Evolutionary conservation across 352 stramenopile genomes (phyloP), one percentile per base, ranked within the genome.

Genomic region (Pythium folliculosum): DNA sequence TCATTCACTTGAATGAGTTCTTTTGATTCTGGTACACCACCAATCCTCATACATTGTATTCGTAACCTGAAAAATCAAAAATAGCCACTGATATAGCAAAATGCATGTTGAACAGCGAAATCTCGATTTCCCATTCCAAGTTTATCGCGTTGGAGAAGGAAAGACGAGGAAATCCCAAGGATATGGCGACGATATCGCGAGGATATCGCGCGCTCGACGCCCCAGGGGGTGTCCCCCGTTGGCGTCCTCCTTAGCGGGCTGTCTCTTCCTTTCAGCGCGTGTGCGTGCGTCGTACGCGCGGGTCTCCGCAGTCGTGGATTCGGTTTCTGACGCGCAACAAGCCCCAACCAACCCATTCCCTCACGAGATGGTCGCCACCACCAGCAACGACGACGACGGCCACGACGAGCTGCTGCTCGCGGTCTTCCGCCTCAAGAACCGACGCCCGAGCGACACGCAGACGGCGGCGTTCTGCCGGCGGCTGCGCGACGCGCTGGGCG

Each of bases 371-470:
- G 13, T n/a, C 49, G 35, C 16, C 2, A 45, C n/a, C 19, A 9
- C 32, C 3, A 30, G 5, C 35, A 21, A 55, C 27, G 21, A 22
- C 32, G 58, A 25, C 37, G 37, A 17, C 52, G 35, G 37, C 5
- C 8, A 47, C 17, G 37, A 40, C 10, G 60, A 51, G 23, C 17
- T 54, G 23, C 38, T 60, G 38, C 23, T 38, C 43, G 60, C 60
- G 49, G 27, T 67, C 16, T 67, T 67, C 51, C 60, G 60, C 49
- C 54, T 60, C 50, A 59, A 59, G 40, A 23, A 60, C 40, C 60
- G 44, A 19, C 49, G 38, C 2, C 60, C 60, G 23, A 67, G 60
- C 25, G 25, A 23, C 21, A 38, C 23, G 8, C 60, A 60, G 51
- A 54, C 49, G 0, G 35, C 35, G 21, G 35, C n/a, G 30, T 60